These are phyloP conservation scores for Geotrichum phurueaensis DNA, from an alignment of 1,139 yeast genomes.

Conservation along the genomic window DNA sequence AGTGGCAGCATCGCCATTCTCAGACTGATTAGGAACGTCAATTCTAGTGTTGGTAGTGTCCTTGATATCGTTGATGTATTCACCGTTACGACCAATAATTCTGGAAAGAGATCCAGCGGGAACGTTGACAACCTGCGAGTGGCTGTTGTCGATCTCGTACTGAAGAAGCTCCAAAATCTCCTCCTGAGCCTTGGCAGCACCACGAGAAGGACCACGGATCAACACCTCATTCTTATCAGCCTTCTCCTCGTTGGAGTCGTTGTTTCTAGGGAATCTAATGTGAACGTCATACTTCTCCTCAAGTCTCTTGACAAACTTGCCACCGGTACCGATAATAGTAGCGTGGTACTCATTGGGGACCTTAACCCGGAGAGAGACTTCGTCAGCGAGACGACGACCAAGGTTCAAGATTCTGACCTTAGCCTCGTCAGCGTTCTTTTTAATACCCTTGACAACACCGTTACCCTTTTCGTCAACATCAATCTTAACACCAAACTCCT, in stretches of 20 bases:
- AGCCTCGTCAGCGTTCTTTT: slow-evolving; percentile 74
- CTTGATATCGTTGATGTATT: slow-evolving; percentile 72
- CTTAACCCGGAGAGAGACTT: slow-evolving; percentile 54
- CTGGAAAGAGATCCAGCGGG: slow-evolving; percentile 72
- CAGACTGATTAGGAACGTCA: slow-evolving; percentile 48
- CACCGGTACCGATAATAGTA: slow-evolving; percentile 77
- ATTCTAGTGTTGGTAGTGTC: slow-evolving; percentile 76
- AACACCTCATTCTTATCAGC: slow-evolving; percentile 54
- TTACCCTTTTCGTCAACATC: slow-evolving; percentile 60
- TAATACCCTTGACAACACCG: slow-evolving; percentile 66
- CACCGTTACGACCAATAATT: slow-evolving; percentile 87
- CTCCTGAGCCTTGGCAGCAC: slow-evolving; percentile 77
- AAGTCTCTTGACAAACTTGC: slow-evolving; percentile 76
- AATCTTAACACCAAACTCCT: slow-evolving; percentile 72
- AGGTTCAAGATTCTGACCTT: slow-evolving; percentile 51
- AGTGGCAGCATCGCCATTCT: slow-evolving; percentile 20
- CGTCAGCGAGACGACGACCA: slow-evolving; percentile 80
- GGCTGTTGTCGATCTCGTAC: slow-evolving; percentile 84
- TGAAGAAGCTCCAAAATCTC: slow-evolving; percentile 80
- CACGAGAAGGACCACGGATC: slow-evolving; percentile 86
- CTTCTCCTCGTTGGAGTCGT: slow-evolving; percentile 32
- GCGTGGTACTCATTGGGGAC: slow-evolving; percentile 78
- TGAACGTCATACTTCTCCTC: slow-evolving; percentile 84
- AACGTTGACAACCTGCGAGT: slow-evolving; percentile 54
- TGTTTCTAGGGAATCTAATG: slow-evolving; percentile 62